A percentile compares a stretch with the other conserved stretches of the same genome.
Evolutionary conservation across 176 grass and related monocot genomes (phyloP).

Genomic region (Oryza brachyantha): DNA sequence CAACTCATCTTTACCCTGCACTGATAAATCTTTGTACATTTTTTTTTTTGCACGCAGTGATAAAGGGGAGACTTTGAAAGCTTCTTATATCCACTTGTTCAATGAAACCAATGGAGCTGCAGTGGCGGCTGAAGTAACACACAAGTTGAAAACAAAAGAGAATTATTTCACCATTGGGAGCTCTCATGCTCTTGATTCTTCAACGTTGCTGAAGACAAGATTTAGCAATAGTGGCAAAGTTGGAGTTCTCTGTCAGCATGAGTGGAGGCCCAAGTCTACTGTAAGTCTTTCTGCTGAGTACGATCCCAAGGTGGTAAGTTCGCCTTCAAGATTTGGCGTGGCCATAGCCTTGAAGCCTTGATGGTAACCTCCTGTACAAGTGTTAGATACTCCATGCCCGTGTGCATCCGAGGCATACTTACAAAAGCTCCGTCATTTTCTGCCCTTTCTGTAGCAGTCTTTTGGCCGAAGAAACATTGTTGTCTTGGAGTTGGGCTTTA

Average conservation of each 20-base stretch:
- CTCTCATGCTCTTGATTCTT: conserved; percentile 51
- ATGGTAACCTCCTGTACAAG: conserved; percentile 40
- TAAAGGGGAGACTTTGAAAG: conserved; percentile 80
- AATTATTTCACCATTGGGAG: conserved; percentile 77
- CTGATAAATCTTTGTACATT: conserved; percentile 3
- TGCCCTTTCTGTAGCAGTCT: background rate
- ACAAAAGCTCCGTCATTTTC: conserved; percentile 16
- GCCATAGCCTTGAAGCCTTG: conserved; percentile 69
- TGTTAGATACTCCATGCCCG: conserved; percentile 25
- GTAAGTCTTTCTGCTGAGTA: conserved; percentile 75
- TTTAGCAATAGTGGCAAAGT: conserved; percentile 63
- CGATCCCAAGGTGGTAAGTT: conserved; percentile 61
- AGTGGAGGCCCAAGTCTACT: conserved; percentile 81
- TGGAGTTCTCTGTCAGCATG: conserved; percentile 68
- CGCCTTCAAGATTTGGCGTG: conserved; percentile 63
- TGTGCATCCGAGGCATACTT: conserved; percentile 27
- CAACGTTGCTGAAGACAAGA: conserved; percentile 64
- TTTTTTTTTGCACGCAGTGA: conserved; percentile 46
- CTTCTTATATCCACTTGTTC: conserved; percentile 74
- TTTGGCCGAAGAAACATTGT: conserved; percentile 12
- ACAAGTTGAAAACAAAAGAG: conserved; percentile 74
- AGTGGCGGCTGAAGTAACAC: conserved; percentile 70
- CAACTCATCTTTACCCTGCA: background rate
- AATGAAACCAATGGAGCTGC: conserved; percentile 55
- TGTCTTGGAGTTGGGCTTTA: conserved; percentile 26